Evolutionary conservation across 2,329 filamentous ascomycete species (phyloP), one percentile per base, ranked within the genome.

Genomic region (Aspergillus thermomutatus): DNA sequence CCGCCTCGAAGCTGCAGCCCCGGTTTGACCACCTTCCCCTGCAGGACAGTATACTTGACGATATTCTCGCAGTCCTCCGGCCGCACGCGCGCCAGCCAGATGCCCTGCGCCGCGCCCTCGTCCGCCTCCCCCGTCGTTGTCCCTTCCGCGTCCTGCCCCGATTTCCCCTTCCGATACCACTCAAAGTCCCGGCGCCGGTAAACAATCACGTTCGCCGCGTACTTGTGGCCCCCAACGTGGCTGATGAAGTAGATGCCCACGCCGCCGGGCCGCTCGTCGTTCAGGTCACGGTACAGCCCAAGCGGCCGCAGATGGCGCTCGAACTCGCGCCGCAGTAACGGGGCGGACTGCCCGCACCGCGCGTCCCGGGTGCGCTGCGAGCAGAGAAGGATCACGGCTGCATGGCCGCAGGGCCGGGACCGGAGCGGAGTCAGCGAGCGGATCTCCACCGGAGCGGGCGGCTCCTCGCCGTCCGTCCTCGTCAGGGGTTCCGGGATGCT

Each of bases 201-300:
- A 1, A 99, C 81, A 79, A 99, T 90, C 65, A 97, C 86, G 68
- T 99, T 99, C 27, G 94, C 94, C 49, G 88, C 87, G 77, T 96
- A 97, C 78, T 97, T 97, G 79, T 99, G 94, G 0, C 94, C 94
- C 27, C 94, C 94, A 2, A 97, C 92, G 70, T 99, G 94, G 64
- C 87, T 93, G 69, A 97, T 95, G 71, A 97, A 97, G 77, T 96
- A 96, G 62, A 99, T 90, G 0, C 91, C 93, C 5, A 97, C 93
- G 11, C 94, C 94, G 10, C 93, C 93, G 0, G 92, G 91, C 56
- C 94, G 80, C 72, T 92, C 87, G 72, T 99, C 94, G 69, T 95
- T 86, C 49, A 94, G 77, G 70, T 97, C 93, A 28, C 94, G 87
- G 73, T 89, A 92, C 21, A 99, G 77, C 0, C 92, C 92, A 11